Evolutionary conservation across 1,284 basidiomycete species (phyloP), one percentile per base, ranked within the genome.

Genomic region (Austroboletus novae-zelandiae): DNA sequence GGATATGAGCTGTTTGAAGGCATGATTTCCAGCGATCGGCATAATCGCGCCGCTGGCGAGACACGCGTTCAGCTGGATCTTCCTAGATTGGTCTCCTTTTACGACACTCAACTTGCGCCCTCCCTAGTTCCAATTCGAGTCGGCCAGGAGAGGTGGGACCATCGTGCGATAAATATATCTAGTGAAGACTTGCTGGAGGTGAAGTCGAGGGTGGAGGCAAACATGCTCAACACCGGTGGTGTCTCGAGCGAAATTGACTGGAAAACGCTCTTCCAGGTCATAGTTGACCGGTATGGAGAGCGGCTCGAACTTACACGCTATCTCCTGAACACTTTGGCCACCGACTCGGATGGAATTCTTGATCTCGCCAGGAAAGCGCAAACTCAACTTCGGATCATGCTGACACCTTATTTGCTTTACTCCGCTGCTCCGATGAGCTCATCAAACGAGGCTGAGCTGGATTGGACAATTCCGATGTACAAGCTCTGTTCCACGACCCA

Each of bases 231-330:
- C 17, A 50, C 51, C 2, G 9, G 50, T 29, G 43, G 51, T 13
- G 40, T 45, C 0, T 53, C 56, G 2, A 75, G 71, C 40, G 71
- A 72, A 0, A 56, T 77, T 5, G 72, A 79, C 55, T 80, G 79
- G 78, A 57, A 54, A 39, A 66, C 67, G 2, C 60, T 80, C 31
- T 23, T 23, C 20, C 20, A 5, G 20, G 20, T 23, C 20, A 23
- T 23, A 23, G 20, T 23, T 23, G 20, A 23, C 20, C 20, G 20
- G 20, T 23, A 23, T 23, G 20, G 64, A 0, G 64, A 68, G 30
- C 66, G 78, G 3, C 60, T 81, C 20, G 74, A 79, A 49, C 50
- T 71, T 7, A 55, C 72, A 2, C 67, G 56, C 3, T 60, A 73
- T 54, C 57, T 74, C 15, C 61, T 81, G n/a, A 66, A 67, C 52